Evolutionary conservation across 208 protist genomes (phyloP).

Genomic region (Acanthamoeba triangularis): DNA sequence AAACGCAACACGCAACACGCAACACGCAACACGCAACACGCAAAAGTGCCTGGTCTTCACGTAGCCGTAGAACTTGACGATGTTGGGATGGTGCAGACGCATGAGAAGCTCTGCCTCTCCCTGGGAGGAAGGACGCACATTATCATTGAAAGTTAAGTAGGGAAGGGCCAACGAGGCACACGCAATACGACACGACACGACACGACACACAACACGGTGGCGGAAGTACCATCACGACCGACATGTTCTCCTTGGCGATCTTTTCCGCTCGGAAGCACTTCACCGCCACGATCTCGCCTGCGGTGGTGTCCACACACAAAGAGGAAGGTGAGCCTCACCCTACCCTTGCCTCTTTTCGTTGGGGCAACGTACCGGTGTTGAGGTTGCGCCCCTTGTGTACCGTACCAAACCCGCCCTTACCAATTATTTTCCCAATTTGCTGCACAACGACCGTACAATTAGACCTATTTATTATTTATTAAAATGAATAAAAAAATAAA

Average conservation of each 20-base stretch:
- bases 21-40: neutral
- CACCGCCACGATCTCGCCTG: constrained; percentile 90
- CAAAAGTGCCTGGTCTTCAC: constrained; percentile 86
- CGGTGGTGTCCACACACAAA: neutral
- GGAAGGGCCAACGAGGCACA: no score
- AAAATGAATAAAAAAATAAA: neutral
- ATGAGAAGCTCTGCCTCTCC: constrained; percentile 90
- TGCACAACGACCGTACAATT: neutral
- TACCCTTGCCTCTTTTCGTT: neutral
- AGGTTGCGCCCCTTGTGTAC: constrained; percentile 90
- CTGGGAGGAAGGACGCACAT: neutral
- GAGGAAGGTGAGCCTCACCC: neutral
- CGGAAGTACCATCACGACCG: constrained; percentile 77
- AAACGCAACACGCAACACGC: neutral
- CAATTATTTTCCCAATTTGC: constrained; percentile 82
- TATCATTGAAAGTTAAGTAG: neutral
- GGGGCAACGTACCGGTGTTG: constrained; percentile 32
- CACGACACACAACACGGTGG: neutral
- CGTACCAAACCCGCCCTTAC: constrained; percentile 88
- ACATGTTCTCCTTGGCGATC: constrained; percentile 82
- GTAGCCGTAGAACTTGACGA: constrained; percentile 93
- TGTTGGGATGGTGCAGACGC: constrained; percentile 90
- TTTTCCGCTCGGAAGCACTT: constrained; percentile 87
- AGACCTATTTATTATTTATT: no score
- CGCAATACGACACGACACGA: neutral